These are phyloP conservation scores for Somion occarium DNA, from an alignment of 1,284 basidiomycete genomes.

Conservation along the genomic window DNA sequence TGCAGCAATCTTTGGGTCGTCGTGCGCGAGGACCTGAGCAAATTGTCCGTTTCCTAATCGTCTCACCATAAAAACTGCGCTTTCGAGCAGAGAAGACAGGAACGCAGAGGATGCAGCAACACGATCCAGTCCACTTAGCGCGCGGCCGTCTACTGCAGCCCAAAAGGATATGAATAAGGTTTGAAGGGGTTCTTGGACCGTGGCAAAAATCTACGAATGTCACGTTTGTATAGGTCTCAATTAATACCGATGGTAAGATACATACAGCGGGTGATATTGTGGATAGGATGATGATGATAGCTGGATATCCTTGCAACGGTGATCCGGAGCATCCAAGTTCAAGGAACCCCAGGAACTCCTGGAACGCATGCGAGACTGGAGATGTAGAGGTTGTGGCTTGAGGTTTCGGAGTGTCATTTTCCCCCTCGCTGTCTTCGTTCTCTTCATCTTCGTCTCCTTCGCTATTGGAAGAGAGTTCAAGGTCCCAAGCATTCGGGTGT, in stretches of 20 bases:
- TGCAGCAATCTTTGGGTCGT: conserved; percentile 14
- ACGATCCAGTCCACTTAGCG: conserved; percentile 51
- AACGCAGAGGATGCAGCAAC: conserved; percentile 54
- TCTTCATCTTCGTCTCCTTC: conserved; percentile 17
- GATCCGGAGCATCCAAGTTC: conserved; percentile 70
- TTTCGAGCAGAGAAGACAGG: conserved; percentile 67
- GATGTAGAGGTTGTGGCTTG: conserved; percentile 9
- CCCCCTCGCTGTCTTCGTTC: conserved; percentile 19
- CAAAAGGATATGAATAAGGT: conserved; percentile 74
- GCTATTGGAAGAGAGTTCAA: conserved; percentile 30
- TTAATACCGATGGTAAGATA: too few species aligned
- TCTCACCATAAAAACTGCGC: conserved; percentile 51
- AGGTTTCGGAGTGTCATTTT: conserved; percentile 29
- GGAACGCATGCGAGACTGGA: conserved; percentile 45
- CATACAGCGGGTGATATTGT: conserved; percentile 66
- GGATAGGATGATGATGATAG: conserved; percentile 72
- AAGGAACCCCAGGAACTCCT: conserved; percentile 73
- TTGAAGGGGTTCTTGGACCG: conserved; percentile 25
- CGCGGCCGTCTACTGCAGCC: conserved; percentile 66
- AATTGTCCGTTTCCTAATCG: conserved; percentile 28
- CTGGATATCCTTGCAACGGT: conserved; percentile 74
- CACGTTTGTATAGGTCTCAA: conserved; percentile 1
- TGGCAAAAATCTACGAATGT: conserved; percentile 13
- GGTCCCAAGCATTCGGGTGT: conserved; percentile 57
- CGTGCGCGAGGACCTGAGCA: conserved; percentile 11